These are phyloP conservation scores for Ettlia oleoabundans DNA, from an alignment of 139 green algal species.

Conservation along the genomic window DNA sequence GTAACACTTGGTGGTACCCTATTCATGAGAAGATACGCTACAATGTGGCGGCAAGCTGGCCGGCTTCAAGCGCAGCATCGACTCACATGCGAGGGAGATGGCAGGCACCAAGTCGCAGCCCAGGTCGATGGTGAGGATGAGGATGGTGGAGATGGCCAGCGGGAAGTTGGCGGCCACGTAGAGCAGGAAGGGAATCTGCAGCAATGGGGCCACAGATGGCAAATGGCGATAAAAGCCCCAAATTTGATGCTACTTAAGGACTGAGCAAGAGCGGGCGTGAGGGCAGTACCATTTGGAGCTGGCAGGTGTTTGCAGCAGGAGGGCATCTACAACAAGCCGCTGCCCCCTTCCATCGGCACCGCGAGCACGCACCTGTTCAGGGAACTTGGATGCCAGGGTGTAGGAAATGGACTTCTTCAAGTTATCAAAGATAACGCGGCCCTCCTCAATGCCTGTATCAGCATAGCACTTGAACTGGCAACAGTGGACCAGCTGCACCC, in stretches of 20 bases:
- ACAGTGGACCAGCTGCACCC: not conserved
- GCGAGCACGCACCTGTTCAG: conserved; percentile 63
- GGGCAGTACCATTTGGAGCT: not conserved
- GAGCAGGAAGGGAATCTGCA: conserved; percentile 68
- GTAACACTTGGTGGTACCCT: too few relatives aligned
- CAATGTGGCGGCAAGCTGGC: too few relatives aligned
- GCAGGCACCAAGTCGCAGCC: conserved; percentile 83
- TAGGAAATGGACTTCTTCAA: conserved; percentile 89
- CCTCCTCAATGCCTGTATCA: conserved; percentile 69
- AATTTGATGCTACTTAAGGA: too few relatives aligned
- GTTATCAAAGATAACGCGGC: conserved; percentile 88
- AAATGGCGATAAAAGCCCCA: too few relatives aligned
- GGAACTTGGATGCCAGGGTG: conserved; percentile 79
- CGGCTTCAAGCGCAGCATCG: too few relatives aligned
- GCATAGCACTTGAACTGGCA: not conserved
- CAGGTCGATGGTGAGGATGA: conserved; percentile 86
- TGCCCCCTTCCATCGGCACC: too few relatives aligned
- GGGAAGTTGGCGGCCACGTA: conserved; percentile 70
- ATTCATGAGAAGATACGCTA: too few relatives aligned
- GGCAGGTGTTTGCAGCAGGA: too few relatives aligned
- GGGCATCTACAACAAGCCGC: too few relatives aligned
- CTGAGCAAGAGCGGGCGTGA: too few relatives aligned
- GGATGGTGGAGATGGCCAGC: conserved; percentile 79
- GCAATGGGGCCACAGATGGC: not conserved
- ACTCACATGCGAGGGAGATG: conserved; percentile 81